phyloP scores from a whole-genome alignment of 192 early-diverging fungal species.

The Lobosporangium transversale region DNA sequence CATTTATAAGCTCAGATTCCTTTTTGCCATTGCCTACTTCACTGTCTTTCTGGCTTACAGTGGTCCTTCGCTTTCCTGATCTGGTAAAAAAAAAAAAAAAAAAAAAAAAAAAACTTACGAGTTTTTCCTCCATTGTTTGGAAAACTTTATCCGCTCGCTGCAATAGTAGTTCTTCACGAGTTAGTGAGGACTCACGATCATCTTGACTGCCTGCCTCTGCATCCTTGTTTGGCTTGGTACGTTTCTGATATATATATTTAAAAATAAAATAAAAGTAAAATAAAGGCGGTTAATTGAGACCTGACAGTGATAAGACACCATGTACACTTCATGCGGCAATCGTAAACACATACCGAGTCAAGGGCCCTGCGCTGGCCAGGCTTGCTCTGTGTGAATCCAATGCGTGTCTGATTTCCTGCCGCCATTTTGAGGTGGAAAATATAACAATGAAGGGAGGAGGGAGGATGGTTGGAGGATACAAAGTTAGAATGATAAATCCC shows the following conservation, averaged over 20 bases:
- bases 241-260: slow-evolving; percentile 1
- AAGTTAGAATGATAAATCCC: no score
- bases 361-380: slow-evolving; percentile 16
- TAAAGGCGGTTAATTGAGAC: neutral
- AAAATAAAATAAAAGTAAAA: neutral
- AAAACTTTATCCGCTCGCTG: slow-evolving; percentile 1
- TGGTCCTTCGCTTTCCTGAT: no score
- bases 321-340: no score
- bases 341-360: slow-evolving; percentile 2
- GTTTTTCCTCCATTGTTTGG: slow-evolving; percentile 34
- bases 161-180: slow-evolving; percentile 12
- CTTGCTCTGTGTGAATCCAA: slow-evolving; percentile 33
- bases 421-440: neutral
- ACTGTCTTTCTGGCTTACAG: no score
- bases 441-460: no score
- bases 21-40: no score
- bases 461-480: no score
- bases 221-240: neutral
- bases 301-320: no score
- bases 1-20: no score
- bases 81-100: no score
- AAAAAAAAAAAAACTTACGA: no score
- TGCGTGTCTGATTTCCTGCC: slow-evolving; percentile 23
- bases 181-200: neutral
- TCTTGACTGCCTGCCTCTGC: neutral